These are phyloP conservation scores for Fusarium nisikadoi DNA, from an alignment of 2,329 filamentous ascomycete species.

Conservation along the genomic window DNA sequence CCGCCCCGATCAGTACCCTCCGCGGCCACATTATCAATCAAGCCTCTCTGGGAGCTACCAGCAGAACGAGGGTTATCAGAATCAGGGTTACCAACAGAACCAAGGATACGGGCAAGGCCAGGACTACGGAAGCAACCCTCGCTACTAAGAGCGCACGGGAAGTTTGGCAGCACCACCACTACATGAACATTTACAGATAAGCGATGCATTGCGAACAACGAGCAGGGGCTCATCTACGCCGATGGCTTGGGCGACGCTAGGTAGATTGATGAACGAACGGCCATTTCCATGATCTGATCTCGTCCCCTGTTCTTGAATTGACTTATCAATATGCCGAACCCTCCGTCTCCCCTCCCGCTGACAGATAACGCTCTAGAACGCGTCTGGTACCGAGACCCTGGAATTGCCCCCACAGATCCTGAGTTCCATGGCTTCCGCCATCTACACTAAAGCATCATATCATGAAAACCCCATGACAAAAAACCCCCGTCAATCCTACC, in stretches of 20 bases:
- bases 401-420: neutral
- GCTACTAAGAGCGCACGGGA: too few relatives aligned
- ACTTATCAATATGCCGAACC: neutral
- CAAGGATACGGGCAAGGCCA: slow-evolving; percentile 4
- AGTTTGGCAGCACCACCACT: too few relatives aligned
- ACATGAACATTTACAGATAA: too few relatives aligned
- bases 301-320: neutral
- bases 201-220: too few relatives aligned
- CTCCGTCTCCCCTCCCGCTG: neutral
- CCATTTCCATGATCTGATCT: neutral
- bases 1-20: slow-evolving; percentile 37
- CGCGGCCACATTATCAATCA: slow-evolving; percentile 14
- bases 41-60: slow-evolving; percentile 37
- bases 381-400: neutral
- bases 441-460: neutral
- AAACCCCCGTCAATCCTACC: slow-evolving; percentile 1
- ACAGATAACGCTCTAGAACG: neutral
- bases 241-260: neutral
- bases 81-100: slow-evolving; percentile 16
- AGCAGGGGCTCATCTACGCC: neutral
- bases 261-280: slow-evolving; percentile 11
- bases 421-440: neutral
- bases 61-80: slow-evolving; percentile 30
- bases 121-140: neutral
- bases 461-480: neutral